Evolutionary conservation across 2,329 filamentous ascomycete genomes (phyloP), one percentile per base, ranked within the genome.

Genomic region (Hypoxylon sp.): DNA sequence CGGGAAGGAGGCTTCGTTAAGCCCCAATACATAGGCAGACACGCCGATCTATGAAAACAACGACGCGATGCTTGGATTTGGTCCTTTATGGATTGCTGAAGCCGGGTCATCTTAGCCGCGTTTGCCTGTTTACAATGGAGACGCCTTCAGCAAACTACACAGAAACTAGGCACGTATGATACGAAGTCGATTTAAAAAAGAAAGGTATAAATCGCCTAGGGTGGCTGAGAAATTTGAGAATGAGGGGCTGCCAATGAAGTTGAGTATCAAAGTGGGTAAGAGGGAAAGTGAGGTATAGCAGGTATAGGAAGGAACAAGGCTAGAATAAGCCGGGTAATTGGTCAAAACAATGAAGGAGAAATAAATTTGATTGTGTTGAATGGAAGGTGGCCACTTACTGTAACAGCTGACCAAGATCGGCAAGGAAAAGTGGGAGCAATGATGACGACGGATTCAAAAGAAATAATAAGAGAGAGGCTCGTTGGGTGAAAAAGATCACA

Each of bases 81-180:
- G 63, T 69, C 59, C 69, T 59, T 64, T 65, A 55, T 68, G 41
- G 58, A 45, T 55, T 67, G 65, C 60, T 50, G 63, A 46, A 69
- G 58, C 56, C 70, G 67, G 65, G 65, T 71, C 65, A 73, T 75
- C 68, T 71, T 74, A 70, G 65, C 69, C 61, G 54, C 61, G 46
- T 52, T 69, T 63, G 53, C 51, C 54, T 57, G 55, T 52, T 41
- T 37, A 43, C 19, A 51, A 68, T 54, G 43, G 59, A 67, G 56
- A 65, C 59, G 43, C 27, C n/a, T 43, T 64, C 29, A 65, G 59
- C 27, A 55, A n/a, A 61, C 34, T 67, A 47, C 46, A 63, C 54
- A 45, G 16, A 19, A 12, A 51, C 34, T 48, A 46, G 29, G n/a
- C 54, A 47, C 8, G 3, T 46, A 59, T 16, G 46, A 60, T 21